Base-by-base conservation (phyloP, 169 alveolate species). In the Cryptosporidium andersoni region DNA sequence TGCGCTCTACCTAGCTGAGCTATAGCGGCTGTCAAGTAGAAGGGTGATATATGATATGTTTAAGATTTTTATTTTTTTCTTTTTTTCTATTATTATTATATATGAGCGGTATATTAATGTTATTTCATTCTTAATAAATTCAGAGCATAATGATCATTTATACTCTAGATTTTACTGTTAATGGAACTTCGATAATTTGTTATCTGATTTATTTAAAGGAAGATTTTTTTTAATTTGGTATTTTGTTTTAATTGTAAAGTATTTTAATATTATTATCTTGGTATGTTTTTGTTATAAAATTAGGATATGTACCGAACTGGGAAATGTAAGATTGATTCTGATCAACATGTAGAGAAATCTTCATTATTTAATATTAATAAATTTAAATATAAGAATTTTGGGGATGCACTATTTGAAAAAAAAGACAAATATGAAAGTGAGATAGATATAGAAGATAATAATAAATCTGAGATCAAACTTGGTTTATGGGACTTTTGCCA, bases 401-500 rank as follows among this genome's bases (percentile, higher is more conserved):
- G 55, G 1, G 12, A 9, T 1, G 56, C 34, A 12, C 48, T 65
- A 2, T 2, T 39, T 5, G 52, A 1, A 7, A 40, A 42, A 7
- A 7, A 64, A 8, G 37, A 39, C 8, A 34, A 64, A 6, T 16
- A 64, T 2, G 58, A 43, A 2, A 37, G 5, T 1, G 66, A 62
- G 0, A 42, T 2, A 0, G 25, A 55, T 0, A 51, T 39, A 12
- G 82, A 51, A 40, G 25, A 36, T 5, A 56, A 53, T 34, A 53
- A 51, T 1, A 49, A 67, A 55, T 52, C 53, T 25, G n/a, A 53
- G 9, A 90, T 96, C 45, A 92, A 90, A 64, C 91, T 95, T 51
- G 89, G 93, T 74, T 89, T 95, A 94, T 94, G 97, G 95, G 96
- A 96, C 88, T 96, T 95, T 80, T 95, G 94, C 52, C 98, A 97